These are phyloP conservation scores for Diplogelasinospora grovesii DNA, from an alignment of 495 filamentous ascomycete species.

Conservation along the genomic window DNA sequence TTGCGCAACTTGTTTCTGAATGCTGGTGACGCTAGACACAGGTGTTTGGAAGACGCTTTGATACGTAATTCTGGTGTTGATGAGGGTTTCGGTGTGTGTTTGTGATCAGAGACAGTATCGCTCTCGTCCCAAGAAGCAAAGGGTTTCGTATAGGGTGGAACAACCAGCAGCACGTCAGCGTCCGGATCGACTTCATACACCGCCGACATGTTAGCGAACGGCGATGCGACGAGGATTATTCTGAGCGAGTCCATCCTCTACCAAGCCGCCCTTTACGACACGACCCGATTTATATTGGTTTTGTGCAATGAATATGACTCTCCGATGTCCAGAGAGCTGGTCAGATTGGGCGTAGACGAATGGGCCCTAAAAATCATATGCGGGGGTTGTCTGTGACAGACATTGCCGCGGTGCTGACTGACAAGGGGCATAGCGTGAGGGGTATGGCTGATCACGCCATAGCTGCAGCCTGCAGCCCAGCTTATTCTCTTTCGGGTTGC, in stretches of 20 bases:
- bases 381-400: too few relatives aligned
- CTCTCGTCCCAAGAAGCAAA: slow-evolving; percentile 13
- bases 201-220: slow-evolving; percentile 21
- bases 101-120: neutral
- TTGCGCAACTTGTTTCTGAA: slow-evolving; percentile 34
- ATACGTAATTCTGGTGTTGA: slow-evolving; percentile 19
- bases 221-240: slow-evolving; percentile 17
- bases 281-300: too few relatives aligned
- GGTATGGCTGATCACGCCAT: slow-evolving; percentile 5
- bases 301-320: too few relatives aligned
- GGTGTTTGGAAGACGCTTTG: slow-evolving; percentile 47
- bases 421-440: slow-evolving; percentile 5
- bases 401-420: too few relatives aligned
- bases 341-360: too few relatives aligned
- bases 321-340: too few relatives aligned
- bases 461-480: too few relatives aligned
- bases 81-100: neutral
- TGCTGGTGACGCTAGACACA: slow-evolving; percentile 40
- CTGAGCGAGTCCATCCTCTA: slow-evolving; percentile 14
- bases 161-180: slow-evolving; percentile 24
- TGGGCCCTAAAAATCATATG: neutral
- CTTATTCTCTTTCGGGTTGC: too few relatives aligned
- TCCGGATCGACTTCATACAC: slow-evolving; percentile 28
- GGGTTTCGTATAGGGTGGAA: slow-evolving; percentile 7
- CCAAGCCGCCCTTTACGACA: too few relatives aligned